Conservation (phyloP, 768 basidiomycete species). For the Pilatotrama ljubarskyi region DNA sequence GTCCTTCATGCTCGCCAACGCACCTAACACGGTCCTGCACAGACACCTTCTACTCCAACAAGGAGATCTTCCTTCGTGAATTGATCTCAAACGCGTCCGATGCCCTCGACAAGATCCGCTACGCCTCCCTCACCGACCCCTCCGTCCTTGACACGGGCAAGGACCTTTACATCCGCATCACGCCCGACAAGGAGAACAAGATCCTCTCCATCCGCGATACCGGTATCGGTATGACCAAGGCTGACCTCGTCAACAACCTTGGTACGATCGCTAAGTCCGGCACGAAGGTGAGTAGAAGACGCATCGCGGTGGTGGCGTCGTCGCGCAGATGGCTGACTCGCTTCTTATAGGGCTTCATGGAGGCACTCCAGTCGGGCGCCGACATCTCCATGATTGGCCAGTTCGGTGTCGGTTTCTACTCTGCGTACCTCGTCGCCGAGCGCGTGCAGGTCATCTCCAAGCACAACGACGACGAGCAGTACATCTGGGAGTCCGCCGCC, state of each 20-base stretch:
- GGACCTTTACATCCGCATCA: conserved; percentile 93
- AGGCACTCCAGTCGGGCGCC: conserved; percentile 88
- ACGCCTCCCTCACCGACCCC: conserved; percentile 92
- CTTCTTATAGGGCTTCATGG: conserved; percentile 89
- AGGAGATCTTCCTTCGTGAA: conserved; percentile 99
- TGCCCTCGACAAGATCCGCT: conserved; percentile 99
- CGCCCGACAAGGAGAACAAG: conserved; percentile 95
- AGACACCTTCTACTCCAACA: conserved; percentile 99
- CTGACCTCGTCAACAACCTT: conserved; percentile 99
- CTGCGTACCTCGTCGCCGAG: conserved; percentile 98
- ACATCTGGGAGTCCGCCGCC: conserved; percentile 99
- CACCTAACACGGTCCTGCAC: conserved; percentile 19
- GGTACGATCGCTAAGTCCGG: conserved; percentile 95
- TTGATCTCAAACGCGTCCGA: conserved; percentile 96
- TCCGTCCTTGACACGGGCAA: conserved; percentile 85
- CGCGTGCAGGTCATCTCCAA: conserved; percentile 98
- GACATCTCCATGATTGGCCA: conserved; percentile 97
- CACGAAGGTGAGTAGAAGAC: conserved; percentile 62
- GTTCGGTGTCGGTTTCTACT: conserved; percentile 99
- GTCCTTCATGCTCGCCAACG: not conserved
- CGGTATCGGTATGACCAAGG: conserved; percentile 99
- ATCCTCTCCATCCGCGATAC: conserved; percentile 88
- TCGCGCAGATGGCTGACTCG: not conserved
- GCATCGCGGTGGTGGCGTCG: not conserved
- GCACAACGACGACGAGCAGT: conserved; percentile 99